Conservation (phyloP, 768 basidiomycete genomes). For the Mycena metata region DNA sequence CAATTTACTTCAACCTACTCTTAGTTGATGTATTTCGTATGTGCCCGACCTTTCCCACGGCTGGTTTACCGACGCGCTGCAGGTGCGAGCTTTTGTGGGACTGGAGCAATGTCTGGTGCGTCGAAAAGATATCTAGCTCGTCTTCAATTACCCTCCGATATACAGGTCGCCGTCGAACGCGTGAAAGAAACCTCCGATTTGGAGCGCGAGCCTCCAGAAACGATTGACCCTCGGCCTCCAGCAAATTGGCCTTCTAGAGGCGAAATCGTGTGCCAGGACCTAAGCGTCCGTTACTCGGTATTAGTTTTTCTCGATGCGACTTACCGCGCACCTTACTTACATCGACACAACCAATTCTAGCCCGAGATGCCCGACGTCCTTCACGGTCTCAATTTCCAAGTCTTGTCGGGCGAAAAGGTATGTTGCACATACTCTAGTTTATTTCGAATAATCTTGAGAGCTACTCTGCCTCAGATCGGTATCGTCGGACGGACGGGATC, state of each 20-base stretch:
- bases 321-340: background rate
- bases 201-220: conserved; percentile 82
- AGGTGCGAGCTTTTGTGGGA: conserved; percentile 85
- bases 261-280: conserved; percentile 75
- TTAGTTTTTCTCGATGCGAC: background rate
- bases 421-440: background rate
- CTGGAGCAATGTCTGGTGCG: conserved; percentile 96
- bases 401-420: conserved; percentile 31
- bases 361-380: conserved; percentile 89
- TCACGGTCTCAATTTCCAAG: conserved; percentile 57
- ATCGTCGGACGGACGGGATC: conserved; percentile 63
- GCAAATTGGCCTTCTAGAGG: conserved; percentile 84
- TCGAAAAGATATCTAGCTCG: conserved; percentile 7
- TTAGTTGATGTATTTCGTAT: conserved; percentile 28
- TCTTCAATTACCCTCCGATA: background rate
- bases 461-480: background rate
- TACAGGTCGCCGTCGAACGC: conserved; percentile 67
- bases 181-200: conserved; percentile 93
- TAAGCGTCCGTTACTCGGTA: conserved; percentile 84
- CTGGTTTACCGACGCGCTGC: background rate
- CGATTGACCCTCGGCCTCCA: conserved; percentile 84
- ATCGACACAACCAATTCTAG: conserved; percentile 49
- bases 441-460: background rate
- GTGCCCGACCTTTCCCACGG: background rate
- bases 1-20: background rate